Evolutionary conservation across 139 green algal species (phyloP).

Genomic region (Chlamydomonas asymmetrica): DNA sequence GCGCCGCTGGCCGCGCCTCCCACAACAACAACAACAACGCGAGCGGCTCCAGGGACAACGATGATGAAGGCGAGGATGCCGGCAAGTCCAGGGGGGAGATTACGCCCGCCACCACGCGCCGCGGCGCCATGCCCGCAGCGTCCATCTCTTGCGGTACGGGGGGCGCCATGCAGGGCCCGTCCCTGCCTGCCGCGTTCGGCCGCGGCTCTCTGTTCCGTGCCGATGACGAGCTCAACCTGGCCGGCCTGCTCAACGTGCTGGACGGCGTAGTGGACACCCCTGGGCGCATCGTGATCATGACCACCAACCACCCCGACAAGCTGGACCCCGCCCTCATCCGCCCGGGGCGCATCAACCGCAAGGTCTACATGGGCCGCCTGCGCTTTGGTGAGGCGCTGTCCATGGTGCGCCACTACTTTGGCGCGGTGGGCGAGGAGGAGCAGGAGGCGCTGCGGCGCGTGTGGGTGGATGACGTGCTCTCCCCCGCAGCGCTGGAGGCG

Average conservation of each 20-base stretch:
- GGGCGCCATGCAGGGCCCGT: neutral
- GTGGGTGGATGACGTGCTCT: conserved; percentile 37
- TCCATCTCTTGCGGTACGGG: neutral
- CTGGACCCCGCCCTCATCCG: conserved; percentile 64
- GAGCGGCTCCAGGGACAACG: too few species aligned
- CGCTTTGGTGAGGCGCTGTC: conserved; percentile 32
- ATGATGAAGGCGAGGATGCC: too few species aligned
- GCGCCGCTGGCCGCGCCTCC: too few species aligned
- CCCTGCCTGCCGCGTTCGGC: neutral
- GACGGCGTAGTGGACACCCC: conserved; percentile 66
- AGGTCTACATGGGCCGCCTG: conserved; percentile 57
- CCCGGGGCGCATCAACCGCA: conserved; percentile 53
- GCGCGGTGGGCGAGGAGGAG: neutral
- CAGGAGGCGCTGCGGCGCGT: conserved; percentile 9
- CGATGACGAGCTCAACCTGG: conserved; percentile 54
- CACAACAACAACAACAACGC: too few species aligned
- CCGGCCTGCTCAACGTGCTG: conserved; percentile 53
- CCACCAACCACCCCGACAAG: conserved; percentile 62
- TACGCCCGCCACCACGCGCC: too few species aligned
- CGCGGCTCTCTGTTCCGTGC: conserved; percentile 17
- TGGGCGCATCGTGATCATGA: conserved; percentile 61
- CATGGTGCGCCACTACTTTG: conserved; percentile 60
- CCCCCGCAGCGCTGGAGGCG: conserved; percentile 58
- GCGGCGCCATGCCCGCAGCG: neutral
- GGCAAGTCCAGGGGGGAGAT: too few species aligned